Evolutionary conservation across 1,284 basidiomycete genomes (phyloP).

Genomic region (Anthracocystis walkeri): DNA sequence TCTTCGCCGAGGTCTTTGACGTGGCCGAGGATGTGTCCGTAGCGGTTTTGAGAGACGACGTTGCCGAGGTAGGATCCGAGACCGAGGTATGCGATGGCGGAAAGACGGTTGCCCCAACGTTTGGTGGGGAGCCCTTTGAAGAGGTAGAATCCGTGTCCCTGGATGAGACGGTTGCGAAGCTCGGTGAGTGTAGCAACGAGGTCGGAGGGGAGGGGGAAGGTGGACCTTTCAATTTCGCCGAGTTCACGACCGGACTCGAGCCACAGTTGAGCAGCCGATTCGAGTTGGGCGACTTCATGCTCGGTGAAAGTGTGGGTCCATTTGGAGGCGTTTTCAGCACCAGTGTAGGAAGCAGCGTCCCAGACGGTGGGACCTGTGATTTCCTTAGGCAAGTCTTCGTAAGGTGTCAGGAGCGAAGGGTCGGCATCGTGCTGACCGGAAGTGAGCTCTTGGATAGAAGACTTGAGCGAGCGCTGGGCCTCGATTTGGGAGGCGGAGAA

Average conservation of each 20-base stretch:
- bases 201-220: conserved; percentile 55
- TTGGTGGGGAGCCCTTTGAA: conserved; percentile 71
- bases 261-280: conserved; percentile 52
- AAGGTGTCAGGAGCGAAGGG: conserved; percentile 57
- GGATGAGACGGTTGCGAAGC: conserved; percentile 48
- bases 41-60: conserved; percentile 70
- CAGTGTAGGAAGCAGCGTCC: conserved; percentile 63
- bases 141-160: conserved; percentile 70
- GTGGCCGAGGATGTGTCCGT: conserved; percentile 71
- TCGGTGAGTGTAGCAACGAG: conserved; percentile 44
- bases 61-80: conserved; percentile 70
- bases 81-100: conserved; percentile 70
- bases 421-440: conserved; percentile 63
- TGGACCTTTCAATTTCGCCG: conserved; percentile 62
- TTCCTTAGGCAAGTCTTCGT: conserved; percentile 68
- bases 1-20: conserved; percentile 72
- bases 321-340: conserved; percentile 50
- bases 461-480: conserved; percentile 55
- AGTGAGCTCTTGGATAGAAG: conserved; percentile 56
- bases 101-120: conserved; percentile 69
- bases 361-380: conserved; percentile 64
- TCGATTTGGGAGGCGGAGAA: conserved; percentile 49
- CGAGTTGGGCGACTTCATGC: conserved; percentile 54
- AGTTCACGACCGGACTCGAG: conserved; percentile 53
- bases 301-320: conserved; percentile 58